Evolutionary conservation across 306 rosid species (phyloP).

Genomic region (Cucumis cinereus): DNA sequence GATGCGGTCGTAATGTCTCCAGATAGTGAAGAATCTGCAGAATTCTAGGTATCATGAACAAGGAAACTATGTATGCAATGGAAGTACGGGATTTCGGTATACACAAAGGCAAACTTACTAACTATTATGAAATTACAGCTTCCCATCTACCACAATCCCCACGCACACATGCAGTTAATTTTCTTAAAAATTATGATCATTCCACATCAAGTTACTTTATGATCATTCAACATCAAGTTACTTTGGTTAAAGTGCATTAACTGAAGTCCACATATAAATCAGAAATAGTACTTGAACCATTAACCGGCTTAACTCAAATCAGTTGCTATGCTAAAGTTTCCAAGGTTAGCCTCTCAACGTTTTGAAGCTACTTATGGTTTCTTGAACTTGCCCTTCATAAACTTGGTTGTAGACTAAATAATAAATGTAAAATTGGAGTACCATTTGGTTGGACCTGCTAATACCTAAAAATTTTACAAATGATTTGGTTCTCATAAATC

Average conservation of each 20-base stretch:
- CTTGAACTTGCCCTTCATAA: background rate
- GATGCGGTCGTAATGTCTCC: slow-evolving; percentile 72
- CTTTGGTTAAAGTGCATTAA: background rate
- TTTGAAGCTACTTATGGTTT: background rate
- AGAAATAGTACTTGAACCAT: background rate
- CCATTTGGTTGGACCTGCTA: background rate
- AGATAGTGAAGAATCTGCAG: slow-evolving; percentile 81
- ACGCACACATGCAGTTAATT: background rate
- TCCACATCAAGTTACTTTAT: background rate
- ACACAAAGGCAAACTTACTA: background rate
- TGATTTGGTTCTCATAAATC: background rate
- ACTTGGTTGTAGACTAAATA: background rate
- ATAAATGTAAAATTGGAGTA: background rate
- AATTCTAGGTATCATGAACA: slow-evolving; percentile 10
- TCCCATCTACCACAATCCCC: background rate
- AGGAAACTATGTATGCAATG: background rate
- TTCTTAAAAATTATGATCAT: background rate
- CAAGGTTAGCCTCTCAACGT: background rate
- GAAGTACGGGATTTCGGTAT: background rate
- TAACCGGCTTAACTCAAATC: background rate
- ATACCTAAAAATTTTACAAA: background rate
- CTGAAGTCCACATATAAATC: background rate
- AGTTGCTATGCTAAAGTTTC: background rate
- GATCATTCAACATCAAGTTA: background rate
- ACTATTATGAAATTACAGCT: background rate